A percentile compares a stretch with the other conserved stretches of the same genome.
These are phyloP conservation scores for Paraurostyla sp. DNA, from an alignment of 73 alveolate genomes.

Conservation along the genomic window DNA sequence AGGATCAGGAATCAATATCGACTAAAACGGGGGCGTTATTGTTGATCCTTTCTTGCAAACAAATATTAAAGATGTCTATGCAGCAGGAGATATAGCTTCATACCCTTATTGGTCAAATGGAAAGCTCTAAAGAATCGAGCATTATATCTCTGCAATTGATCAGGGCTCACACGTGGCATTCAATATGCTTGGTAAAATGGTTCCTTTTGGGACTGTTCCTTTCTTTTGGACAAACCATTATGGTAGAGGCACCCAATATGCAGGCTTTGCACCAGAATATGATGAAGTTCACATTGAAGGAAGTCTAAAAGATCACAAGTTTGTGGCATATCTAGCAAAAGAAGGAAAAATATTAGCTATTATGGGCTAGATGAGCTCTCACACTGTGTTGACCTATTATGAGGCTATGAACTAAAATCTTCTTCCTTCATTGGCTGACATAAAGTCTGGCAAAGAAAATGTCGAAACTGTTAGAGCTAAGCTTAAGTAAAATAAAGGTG, in stretches of 20 bases:
- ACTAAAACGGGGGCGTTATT: constrained; percentile 74
- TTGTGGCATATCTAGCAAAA: constrained; percentile 77
- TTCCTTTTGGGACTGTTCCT: constrained; percentile 84
- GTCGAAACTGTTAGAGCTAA: constrained; percentile 44
- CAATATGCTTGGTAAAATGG: constrained; percentile 87
- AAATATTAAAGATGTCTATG: constrained; percentile 80
- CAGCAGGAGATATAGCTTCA: constrained; percentile 94
- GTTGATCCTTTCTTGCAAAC: constrained; percentile 86
- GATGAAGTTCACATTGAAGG: constrained; percentile 85
- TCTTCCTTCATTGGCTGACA: constrained; percentile 63
- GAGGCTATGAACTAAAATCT: constrained; percentile 70
- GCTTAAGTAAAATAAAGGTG: constrained; percentile 50
- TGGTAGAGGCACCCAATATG: constrained; percentile 69
- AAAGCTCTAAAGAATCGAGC: constrained; percentile 85
- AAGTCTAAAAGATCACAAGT: constrained; percentile 62
- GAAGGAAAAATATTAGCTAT: constrained; percentile 63
- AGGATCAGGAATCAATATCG: constrained; percentile 62
- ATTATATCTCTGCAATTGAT: constrained; percentile 88
- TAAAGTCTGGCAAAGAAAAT: constrained; percentile 58
- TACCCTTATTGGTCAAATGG: constrained; percentile 87
- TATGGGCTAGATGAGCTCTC: constrained; percentile 47
- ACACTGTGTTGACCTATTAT: constrained; percentile 1
- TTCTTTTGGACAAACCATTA: constrained; percentile 93
- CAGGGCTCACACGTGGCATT: constrained; percentile 88
- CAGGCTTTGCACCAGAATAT: constrained; percentile 67